Evolutionary conservation across 2,329 filamentous ascomycete genomes (phyloP).

Genomic region (Xylariaceae sp.): DNA sequence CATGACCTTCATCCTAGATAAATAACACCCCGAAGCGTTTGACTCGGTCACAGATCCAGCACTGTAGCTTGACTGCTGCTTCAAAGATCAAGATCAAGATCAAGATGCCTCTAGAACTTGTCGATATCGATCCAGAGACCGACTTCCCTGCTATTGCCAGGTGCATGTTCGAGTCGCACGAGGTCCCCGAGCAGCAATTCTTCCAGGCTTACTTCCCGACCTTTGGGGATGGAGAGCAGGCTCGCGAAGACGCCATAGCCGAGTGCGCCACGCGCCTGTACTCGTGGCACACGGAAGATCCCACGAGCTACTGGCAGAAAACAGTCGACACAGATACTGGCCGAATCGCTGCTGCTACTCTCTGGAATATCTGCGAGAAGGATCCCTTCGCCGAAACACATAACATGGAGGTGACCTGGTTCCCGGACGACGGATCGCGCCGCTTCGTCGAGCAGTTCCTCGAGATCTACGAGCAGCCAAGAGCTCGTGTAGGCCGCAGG

Average conservation of each 20-base stretch:
- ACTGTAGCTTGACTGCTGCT: too few relatives aligned
- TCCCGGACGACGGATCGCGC: constrained; percentile 29
- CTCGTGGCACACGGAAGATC: constrained; percentile 8
- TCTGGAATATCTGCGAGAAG: constrained; percentile 22
- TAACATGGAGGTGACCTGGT: constrained; percentile 28
- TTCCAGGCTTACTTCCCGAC: constrained; percentile 21
- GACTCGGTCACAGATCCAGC: too few relatives aligned
- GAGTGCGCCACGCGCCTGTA: constrained; percentile 17
- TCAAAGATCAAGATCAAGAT: background rate
- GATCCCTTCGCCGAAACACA: constrained; percentile 26
- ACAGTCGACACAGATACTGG: constrained; percentile 11
- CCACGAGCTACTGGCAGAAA: constrained; percentile 15
- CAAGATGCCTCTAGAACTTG: constrained; percentile 1
- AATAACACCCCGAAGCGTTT: too few relatives aligned
- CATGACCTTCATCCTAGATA: too few relatives aligned
- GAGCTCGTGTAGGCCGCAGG: constrained; percentile 16
- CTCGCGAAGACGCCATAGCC: constrained; percentile 24
- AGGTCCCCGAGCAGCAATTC: background rate
- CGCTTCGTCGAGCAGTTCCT: constrained; percentile 22
- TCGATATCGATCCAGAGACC: background rate
- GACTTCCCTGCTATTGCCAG: constrained; percentile 5
- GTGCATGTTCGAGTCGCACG: constrained; percentile 8
- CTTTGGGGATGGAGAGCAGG: constrained; percentile 16
- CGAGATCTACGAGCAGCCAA: constrained; percentile 9
- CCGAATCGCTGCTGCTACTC: constrained; percentile 8